Evolutionary conservation across 345 rosid species (phyloP).

Genomic region (Salix exigua): DNA sequence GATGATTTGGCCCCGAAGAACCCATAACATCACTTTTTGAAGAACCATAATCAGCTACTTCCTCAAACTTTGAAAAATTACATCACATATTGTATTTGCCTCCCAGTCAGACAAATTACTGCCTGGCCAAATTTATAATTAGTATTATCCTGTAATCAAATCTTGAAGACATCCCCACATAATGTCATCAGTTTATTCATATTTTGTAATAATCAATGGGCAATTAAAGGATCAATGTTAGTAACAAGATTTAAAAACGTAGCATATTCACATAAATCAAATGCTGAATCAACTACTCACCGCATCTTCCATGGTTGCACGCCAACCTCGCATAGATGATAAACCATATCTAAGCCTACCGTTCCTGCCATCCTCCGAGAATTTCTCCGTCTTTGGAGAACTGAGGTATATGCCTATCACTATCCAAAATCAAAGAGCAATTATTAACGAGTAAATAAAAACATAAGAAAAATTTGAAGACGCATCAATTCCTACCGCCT

Average conservation of each 20-base stretch:
- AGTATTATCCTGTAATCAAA: neutral
- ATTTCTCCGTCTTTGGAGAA: conserved; percentile 87
- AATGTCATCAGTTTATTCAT: neutral
- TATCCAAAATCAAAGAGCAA: no score
- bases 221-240: neutral
- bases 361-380: conserved; percentile 84
- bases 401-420: conserved; percentile 97
- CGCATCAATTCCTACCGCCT: no score
- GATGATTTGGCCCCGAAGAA: neutral
- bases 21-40: neutral
- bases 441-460: no score
- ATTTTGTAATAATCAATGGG: neutral
- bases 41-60: no score
- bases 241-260: neutral
- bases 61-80: no score
- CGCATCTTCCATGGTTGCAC: conserved; percentile 96
- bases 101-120: neutral
- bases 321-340: conserved; percentile 99
- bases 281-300: conserved; percentile 45
- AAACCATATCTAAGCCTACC: no score
- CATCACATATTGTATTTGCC: no score
- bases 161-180: neutral
- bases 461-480: no score
- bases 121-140: neutral
- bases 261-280: neutral